phyloP scores from a whole-genome alignment of 2,329 filamentous ascomycete species.

The Westerdykella sp. region DNA sequence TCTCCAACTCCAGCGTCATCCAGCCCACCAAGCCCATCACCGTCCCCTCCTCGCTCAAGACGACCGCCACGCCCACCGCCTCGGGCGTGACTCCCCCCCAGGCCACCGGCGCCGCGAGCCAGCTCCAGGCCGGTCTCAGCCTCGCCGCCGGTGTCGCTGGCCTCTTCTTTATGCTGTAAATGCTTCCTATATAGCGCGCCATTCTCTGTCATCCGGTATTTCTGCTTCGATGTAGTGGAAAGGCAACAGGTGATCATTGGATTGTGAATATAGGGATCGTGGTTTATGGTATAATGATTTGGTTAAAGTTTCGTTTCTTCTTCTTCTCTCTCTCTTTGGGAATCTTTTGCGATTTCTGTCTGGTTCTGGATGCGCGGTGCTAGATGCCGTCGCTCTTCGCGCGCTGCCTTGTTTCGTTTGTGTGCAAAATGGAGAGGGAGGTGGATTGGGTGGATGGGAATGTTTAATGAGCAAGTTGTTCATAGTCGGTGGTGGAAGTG shows the following conservation, averaged over 20 bases:
- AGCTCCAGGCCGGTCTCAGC: constrained; percentile 31
- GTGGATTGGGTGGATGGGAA: no score
- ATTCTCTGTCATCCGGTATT: no score
- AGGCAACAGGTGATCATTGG: background rate
- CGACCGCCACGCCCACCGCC: constrained; percentile 22
- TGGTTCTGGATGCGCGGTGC: no score
- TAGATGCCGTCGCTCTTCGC: background rate
- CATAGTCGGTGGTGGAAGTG: background rate
- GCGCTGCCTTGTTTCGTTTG: background rate
- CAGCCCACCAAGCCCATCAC: constrained; percentile 31
- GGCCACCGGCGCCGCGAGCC: constrained; percentile 30
- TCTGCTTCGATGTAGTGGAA: no score
- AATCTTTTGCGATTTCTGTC: no score
- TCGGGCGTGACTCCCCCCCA: constrained; percentile 11
- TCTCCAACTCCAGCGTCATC: constrained; percentile 23
- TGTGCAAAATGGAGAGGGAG: background rate
- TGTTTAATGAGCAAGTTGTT: no score
- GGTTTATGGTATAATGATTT: constrained; percentile 8
- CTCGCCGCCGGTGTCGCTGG: constrained; percentile 39
- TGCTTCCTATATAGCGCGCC: background rate
- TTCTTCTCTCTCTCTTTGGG: no score
- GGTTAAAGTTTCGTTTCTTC: background rate
- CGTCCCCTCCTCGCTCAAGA: constrained; percentile 26
- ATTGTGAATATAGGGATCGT: background rate
- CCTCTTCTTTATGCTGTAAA: constrained; percentile 37